A percentile compares a stretch with the other conserved stretches of the same genome.
These are phyloP conservation scores for Dimocarpus longan DNA, from an alignment of 345 rosid genomes.

Conservation along the genomic window DNA sequence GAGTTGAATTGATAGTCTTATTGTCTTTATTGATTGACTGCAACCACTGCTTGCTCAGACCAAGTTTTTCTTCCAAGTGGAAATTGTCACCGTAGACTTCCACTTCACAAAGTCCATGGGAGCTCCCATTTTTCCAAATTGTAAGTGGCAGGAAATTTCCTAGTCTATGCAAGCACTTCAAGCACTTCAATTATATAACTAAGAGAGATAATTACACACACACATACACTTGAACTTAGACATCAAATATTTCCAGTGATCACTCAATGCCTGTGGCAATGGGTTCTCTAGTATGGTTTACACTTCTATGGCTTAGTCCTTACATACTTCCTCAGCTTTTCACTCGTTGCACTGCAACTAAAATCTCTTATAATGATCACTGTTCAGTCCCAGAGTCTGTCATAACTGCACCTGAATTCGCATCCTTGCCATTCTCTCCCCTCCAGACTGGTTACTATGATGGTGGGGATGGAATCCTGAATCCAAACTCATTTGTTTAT, in stretches of 20 bases:
- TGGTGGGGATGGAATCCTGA: conserved; percentile 28
- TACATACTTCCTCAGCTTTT: conserved; percentile 6
- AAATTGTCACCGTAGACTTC: neutral
- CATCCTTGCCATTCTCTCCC: conserved; percentile 28
- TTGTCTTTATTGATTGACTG: neutral
- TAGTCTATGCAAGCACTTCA: neutral
- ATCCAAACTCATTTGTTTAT: neutral
- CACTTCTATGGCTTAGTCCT: neutral
- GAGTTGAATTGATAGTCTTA: neutral
- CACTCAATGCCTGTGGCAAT: neutral
- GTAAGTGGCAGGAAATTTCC: neutral
- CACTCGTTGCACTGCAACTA: neutral
- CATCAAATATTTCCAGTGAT: neutral
- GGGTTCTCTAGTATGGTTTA: conserved; percentile 9
- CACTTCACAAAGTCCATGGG: neutral
- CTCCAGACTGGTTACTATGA: conserved; percentile 30
- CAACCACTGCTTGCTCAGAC: neutral
- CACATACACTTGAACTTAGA: neutral
- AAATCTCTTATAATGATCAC: conserved; percentile 13
- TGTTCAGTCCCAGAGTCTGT: conserved; percentile 15
- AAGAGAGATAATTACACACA: neutral
- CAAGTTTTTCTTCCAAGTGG: neutral
- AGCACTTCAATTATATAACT: neutral
- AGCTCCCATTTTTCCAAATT: neutral
- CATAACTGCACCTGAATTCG: conserved; percentile 16